phyloP scores from a whole-genome alignment of 306 rosid species.

The Mimosa pudica region DNA sequence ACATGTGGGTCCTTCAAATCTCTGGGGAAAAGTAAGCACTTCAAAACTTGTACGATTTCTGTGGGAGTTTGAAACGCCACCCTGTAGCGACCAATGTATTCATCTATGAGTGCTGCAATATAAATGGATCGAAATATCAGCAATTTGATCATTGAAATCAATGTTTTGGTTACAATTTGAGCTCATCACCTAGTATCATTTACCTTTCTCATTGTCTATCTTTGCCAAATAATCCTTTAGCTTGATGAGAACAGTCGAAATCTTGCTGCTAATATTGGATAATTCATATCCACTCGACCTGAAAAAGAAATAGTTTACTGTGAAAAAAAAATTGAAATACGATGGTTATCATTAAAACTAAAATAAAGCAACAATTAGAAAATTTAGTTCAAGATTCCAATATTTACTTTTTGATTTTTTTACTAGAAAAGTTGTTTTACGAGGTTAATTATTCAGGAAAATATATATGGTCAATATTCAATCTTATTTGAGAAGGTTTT shows the following conservation, averaged over 20 bases:
- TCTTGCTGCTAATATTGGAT: constrained; percentile 30
- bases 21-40: constrained; percentile 41
- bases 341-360: background rate
- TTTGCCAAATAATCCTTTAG: constrained; percentile 23
- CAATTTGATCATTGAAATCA: no score
- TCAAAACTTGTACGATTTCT: constrained; percentile 50
- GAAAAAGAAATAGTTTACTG: constrained; percentile 1
- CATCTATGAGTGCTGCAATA: constrained; percentile 39
- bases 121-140: no score
- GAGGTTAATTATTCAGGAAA: no score
- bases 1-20: constrained; percentile 39
- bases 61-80: constrained; percentile 44
- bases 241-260: background rate
- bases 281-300: constrained; percentile 32
- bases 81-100: constrained; percentile 38
- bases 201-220: constrained; percentile 38
- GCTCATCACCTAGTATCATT: background rate
- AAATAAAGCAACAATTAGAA: background rate
- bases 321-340: background rate
- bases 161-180: no score
- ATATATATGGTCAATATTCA: no score
- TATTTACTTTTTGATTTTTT: background rate
- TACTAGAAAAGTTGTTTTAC: background rate
- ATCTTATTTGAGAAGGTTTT: no score
- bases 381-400: background rate